Conservation (phyloP, 2,329 filamentous ascomycete species). For the Ceratocystis smalleyi region DNA sequence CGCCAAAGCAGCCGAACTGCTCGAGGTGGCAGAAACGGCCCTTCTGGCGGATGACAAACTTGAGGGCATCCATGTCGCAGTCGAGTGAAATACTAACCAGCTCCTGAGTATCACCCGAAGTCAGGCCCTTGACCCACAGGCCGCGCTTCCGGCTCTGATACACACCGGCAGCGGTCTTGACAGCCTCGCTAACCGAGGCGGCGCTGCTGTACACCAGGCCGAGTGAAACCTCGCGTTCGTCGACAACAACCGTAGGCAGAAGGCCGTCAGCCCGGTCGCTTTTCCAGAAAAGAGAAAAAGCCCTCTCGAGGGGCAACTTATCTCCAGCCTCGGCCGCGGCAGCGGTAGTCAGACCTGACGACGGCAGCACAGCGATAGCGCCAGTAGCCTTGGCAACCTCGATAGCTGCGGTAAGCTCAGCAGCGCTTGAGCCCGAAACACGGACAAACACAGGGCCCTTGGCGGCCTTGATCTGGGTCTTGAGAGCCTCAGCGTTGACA, state of each 20-base stretch:
- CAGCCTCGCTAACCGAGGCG: constrained; percentile 73
- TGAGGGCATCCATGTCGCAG: constrained; percentile 84
- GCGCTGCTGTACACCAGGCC: constrained; percentile 90
- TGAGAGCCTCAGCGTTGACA: constrained; percentile 29
- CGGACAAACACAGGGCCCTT: constrained; percentile 37
- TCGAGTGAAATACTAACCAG: constrained; percentile 72
- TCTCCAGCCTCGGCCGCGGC: constrained; percentile 36
- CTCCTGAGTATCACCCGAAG: constrained; percentile 85
- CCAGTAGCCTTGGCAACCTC: constrained; percentile 35
- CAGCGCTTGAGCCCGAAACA: constrained; percentile 31
- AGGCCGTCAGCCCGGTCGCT: constrained; percentile 74
- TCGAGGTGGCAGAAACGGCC: constrained; percentile 90
- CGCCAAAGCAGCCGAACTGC: constrained; percentile 82
- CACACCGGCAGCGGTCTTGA: constrained; percentile 64
- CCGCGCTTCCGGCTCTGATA: constrained; percentile 95
- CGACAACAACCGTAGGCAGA: constrained; percentile 77
- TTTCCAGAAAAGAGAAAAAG: constrained; percentile 60
- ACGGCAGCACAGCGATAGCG: constrained; percentile 60
- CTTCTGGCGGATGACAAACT: constrained; percentile 78
- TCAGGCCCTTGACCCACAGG: constrained; percentile 91
- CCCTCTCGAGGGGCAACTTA: constrained; percentile 49
- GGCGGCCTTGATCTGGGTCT: constrained; percentile 30
- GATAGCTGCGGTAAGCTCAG: constrained; percentile 24
- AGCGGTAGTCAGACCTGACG: constrained; percentile 52
- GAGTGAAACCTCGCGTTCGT: constrained; percentile 69